Evolutionary conservation across 2,329 filamentous ascomycete species (phyloP).

Genomic region (Xylaria arbuscula): DNA sequence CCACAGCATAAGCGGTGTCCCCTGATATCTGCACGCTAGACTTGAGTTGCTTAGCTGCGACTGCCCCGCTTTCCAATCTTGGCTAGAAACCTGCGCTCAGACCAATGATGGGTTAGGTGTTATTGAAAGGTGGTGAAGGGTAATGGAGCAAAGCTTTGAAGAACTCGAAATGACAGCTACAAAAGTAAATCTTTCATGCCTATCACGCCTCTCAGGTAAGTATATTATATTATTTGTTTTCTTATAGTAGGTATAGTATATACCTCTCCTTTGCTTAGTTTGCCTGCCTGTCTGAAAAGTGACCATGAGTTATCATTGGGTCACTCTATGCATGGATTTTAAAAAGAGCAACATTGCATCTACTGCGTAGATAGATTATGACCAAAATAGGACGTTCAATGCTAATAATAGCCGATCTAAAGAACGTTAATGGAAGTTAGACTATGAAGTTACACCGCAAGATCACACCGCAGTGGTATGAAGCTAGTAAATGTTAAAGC

Average conservation of each 20-base stretch:
- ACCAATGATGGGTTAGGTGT: background rate
- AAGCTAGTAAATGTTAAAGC: background rate
- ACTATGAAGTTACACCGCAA: slow-evolving; percentile 11
- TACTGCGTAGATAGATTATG: too few species aligned
- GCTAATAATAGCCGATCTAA: too few species aligned
- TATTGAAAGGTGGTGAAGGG: background rate
- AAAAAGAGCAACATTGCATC: too few species aligned
- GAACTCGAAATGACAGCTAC: background rate
- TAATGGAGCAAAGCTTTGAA: background rate
- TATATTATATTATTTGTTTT: too few species aligned
- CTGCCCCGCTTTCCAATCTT: background rate
- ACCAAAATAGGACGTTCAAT: too few species aligned
- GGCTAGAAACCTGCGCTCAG: background rate
- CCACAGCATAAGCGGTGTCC: background rate
- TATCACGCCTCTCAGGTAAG: too few species aligned
- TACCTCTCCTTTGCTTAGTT: too few species aligned
- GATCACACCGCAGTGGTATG: slow-evolving; percentile 4
- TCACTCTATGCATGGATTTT: too few species aligned
- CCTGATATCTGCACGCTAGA: slow-evolving; percentile 9
- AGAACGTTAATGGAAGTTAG: background rate
- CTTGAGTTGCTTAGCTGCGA: background rate
- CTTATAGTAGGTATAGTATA: too few species aligned
- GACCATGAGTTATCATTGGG: too few species aligned
- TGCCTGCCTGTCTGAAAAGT: too few species aligned
- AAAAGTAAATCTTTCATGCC: too few species aligned